Percentiles rank a stretch among this genome's conserved stretches.
phyloP scores from a whole-genome alignment of 2,329 filamentous ascomycete species.

The Rhinocladiella similis region DNA sequence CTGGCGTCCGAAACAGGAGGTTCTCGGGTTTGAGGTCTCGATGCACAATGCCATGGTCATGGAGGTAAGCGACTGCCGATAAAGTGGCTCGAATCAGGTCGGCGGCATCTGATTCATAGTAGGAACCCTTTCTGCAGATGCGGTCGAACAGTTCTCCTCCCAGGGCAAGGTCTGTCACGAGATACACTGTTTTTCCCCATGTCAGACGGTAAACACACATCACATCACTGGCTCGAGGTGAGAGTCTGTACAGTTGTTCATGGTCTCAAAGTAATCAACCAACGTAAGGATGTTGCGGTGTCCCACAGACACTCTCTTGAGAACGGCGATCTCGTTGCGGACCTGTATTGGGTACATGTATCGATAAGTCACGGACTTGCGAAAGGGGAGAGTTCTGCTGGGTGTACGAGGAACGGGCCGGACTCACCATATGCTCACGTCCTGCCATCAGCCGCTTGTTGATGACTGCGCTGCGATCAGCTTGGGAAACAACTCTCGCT shows the following conservation, averaged over 20 bases:
- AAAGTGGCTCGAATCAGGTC: slow-evolving; percentile 93
- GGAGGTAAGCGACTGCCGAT: slow-evolving; percentile 96
- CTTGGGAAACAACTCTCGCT: neutral
- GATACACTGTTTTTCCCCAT: slow-evolving; percentile 63
- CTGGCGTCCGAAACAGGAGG: slow-evolving; percentile 90
- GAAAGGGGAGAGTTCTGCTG: slow-evolving; percentile 1
- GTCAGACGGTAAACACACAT: slow-evolving; percentile 20
- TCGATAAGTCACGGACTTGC: too few relatives aligned
- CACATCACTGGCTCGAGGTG: neutral
- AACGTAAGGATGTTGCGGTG: slow-evolving; percentile 97
- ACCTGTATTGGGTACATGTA: slow-evolving; percentile 56
- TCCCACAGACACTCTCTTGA: slow-evolving; percentile 98
- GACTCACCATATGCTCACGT: slow-evolving; percentile 87
- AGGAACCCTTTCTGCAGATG: slow-evolving; percentile 97
- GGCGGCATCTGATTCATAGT: slow-evolving; percentile 95
- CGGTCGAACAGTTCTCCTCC: slow-evolving; percentile 97
- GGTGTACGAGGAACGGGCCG: neutral
- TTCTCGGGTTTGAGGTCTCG: slow-evolving; percentile 98
- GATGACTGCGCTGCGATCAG: slow-evolving; percentile 61
- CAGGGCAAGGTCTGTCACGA: slow-evolving; percentile 93
- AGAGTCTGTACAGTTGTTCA: slow-evolving; percentile 76
- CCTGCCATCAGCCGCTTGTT: slow-evolving; percentile 98
- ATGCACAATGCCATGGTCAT: slow-evolving; percentile 98
- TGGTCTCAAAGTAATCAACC: slow-evolving; percentile 98
- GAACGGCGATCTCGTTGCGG: slow-evolving; percentile 94